Evolutionary conservation across 2,329 filamentous ascomycete species (phyloP), one percentile per base, ranked within the genome.

Genomic region (Tolypocladium ovalisporum): DNA sequence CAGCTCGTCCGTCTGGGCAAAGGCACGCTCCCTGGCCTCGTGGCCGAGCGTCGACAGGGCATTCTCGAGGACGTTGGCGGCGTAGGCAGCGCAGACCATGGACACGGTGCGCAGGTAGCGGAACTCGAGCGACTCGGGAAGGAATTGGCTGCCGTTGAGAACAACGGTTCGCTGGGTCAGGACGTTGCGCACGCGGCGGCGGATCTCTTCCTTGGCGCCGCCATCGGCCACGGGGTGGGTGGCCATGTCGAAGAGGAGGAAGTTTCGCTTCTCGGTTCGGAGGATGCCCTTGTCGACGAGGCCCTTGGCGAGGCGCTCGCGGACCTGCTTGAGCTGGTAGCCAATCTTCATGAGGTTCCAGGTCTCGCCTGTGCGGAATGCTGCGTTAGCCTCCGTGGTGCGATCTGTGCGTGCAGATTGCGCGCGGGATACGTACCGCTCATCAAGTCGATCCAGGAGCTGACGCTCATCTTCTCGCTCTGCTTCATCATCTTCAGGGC

Each of bases 271-370:
- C 75, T 99, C 94, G 60, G 94, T 99, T 66, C 94, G 90, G 58
- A 99, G 84, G 71, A 99, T 96, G 68, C 94, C 94, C 78, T 99
- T 99, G 78, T 99, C 94, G 62, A 99, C 94, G 52, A 99, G 84
- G 37, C 94, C 94, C 76, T 99, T 99, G 68, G 92, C 93, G 58
- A 99, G 83, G 58, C 94, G 89, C 78, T 99, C 94, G 70, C 94
- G 91, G 59, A 99, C 94, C 81, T 99, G 94, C 79, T 99, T 99
- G 66, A 99, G 83, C 79, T 99, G 94, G 75, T 99, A 99, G 71
- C 94, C 94, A 67, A 99, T 99, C 80, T 99, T 99, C 94, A 99
- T 97, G 63, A 99, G 79, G 72, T 99, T 99, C 94, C 94, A 99
- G 57, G 94, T 99, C 76, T 99, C 94, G 71, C 94, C 93, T 97